Evolutionary conservation across 2,329 filamentous ascomycete genomes (phyloP).

Genomic region (Aspergillus hiratsukae): DNA sequence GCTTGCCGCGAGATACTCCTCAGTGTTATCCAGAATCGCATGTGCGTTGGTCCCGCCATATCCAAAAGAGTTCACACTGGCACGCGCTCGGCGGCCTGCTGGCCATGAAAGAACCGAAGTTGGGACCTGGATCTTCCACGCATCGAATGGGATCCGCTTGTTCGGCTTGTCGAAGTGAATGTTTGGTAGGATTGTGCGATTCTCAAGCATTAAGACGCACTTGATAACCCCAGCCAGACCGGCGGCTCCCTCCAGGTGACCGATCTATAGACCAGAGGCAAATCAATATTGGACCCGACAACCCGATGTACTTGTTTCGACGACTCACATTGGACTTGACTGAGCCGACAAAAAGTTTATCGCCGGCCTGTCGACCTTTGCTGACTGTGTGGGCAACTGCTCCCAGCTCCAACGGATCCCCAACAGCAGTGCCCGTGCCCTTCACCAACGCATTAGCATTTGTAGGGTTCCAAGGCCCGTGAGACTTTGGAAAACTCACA

Average conservation of each 20-base stretch:
- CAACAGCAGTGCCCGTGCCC: constrained; percentile 33
- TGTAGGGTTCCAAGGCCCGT: constrained; percentile 32
- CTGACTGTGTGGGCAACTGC: constrained; percentile 12
- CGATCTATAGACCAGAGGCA: no score
- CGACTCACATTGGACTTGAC: no score
- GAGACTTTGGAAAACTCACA: no score
- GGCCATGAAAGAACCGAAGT: no score
- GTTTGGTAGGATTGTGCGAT: constrained; percentile 42
- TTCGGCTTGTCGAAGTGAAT: constrained; percentile 36
- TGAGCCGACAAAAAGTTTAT: constrained; percentile 1
- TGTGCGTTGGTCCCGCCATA: constrained; percentile 34
- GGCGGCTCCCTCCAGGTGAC: constrained; percentile 27
- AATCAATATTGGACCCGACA: constrained; percentile 13
- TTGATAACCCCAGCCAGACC: constrained; percentile 42
- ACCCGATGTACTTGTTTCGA: background rate
- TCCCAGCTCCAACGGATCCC: constrained; percentile 16
- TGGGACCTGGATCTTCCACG: no score
- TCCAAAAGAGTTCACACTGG: constrained; percentile 36
- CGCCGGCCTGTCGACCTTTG: background rate
- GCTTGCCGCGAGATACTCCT: background rate
- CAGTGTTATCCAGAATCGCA: constrained; percentile 29
- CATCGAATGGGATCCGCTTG: no score
- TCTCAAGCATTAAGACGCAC: constrained; percentile 40
- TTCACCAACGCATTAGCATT: constrained; percentile 18
- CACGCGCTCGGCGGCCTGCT: constrained; percentile 18